Evolutionary conservation across 495 filamentous ascomycete genomes (phyloP).

Genomic region (Aspergillus haitiensis): DNA sequence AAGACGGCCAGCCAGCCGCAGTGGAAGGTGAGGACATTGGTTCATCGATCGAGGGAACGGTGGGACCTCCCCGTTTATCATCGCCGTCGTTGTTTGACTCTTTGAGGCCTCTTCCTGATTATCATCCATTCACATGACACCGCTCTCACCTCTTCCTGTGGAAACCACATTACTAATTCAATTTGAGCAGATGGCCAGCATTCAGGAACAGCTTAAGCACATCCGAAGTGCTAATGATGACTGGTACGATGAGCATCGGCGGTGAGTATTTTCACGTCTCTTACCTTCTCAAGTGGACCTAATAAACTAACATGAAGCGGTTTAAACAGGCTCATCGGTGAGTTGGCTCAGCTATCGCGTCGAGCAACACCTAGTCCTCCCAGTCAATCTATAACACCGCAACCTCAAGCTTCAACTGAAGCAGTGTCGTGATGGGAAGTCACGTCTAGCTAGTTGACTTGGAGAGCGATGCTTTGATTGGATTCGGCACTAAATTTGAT

Average conservation of each 20-base stretch:
- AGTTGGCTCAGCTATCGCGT: constrained; percentile 42
- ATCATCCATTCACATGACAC: constrained; percentile 40
- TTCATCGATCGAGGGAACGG: constrained; percentile 56
- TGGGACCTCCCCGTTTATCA: constrained; percentile 49
- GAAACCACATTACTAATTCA: constrained; percentile 22
- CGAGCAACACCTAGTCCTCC: constrained; percentile 35
- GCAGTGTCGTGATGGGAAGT: constrained; percentile 1
- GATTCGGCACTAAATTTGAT: constrained; percentile 22
- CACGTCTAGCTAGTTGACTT: not conserved
- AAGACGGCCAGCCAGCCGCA: constrained; percentile 41
- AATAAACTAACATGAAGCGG: constrained; percentile 5
- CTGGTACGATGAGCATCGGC: constrained; percentile 48
- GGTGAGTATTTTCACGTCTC: constrained; percentile 31
- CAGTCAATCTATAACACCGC: constrained; percentile 38
- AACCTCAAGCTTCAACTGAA: constrained; percentile 27
- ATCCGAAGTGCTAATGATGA: constrained; percentile 47
- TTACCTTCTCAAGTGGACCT: not conserved
- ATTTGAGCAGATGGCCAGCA: constrained; percentile 48
- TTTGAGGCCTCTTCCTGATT: constrained; percentile 30
- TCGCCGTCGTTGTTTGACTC: constrained; percentile 30
- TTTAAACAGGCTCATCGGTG: constrained; percentile 40
- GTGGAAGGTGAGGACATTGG: constrained; percentile 56
- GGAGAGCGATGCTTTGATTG: constrained; percentile 26
- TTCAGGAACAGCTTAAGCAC: constrained; percentile 54
- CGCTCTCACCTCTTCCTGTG: constrained; percentile 21